phyloP scores from a whole-genome alignment of 1,139 yeast genomes.

The Hyphopichia pseudoburtonii region DNA sequence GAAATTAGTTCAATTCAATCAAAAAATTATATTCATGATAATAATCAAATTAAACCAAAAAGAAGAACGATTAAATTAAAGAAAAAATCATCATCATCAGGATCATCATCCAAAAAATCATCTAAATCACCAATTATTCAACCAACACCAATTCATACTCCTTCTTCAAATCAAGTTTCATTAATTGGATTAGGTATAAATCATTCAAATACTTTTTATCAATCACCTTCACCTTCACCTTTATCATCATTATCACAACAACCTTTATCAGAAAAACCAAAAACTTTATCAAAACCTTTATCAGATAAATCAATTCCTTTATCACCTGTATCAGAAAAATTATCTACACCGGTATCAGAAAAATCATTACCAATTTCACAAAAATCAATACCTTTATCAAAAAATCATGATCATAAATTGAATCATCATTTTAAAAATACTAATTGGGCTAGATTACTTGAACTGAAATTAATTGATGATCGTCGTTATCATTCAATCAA shows the following conservation, averaged over 20 bases:
- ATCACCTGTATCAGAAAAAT: too few relatives aligned
- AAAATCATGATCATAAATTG: too few relatives aligned
- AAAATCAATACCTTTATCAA: too few relatives aligned
- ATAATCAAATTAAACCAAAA: constrained; percentile 40
- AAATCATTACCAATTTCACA: too few relatives aligned
- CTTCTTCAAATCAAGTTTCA: neutral
- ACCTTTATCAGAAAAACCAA: too few relatives aligned
- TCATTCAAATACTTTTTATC: neutral
- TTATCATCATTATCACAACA: constrained; percentile 1
- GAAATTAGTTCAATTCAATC: constrained; percentile 52
- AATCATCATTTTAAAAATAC: too few relatives aligned
- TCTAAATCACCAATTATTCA: constrained; percentile 6
- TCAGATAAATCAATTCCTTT: too few relatives aligned
- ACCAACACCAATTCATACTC: constrained; percentile 2
- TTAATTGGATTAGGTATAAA: neutral
- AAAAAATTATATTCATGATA: constrained; percentile 32
- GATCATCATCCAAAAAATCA: constrained; percentile 6
- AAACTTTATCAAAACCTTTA: too few relatives aligned
- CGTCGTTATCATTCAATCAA: too few relatives aligned
- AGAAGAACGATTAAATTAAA: constrained; percentile 45
- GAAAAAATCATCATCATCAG: constrained; percentile 5
- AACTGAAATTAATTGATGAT: too few relatives aligned
- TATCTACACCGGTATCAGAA: too few relatives aligned
- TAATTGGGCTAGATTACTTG: too few relatives aligned
- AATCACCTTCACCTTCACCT: neutral